Base-by-base conservation (phyloP, 1,284 basidiomycete species). In the Volvariella volvacea region DNA sequence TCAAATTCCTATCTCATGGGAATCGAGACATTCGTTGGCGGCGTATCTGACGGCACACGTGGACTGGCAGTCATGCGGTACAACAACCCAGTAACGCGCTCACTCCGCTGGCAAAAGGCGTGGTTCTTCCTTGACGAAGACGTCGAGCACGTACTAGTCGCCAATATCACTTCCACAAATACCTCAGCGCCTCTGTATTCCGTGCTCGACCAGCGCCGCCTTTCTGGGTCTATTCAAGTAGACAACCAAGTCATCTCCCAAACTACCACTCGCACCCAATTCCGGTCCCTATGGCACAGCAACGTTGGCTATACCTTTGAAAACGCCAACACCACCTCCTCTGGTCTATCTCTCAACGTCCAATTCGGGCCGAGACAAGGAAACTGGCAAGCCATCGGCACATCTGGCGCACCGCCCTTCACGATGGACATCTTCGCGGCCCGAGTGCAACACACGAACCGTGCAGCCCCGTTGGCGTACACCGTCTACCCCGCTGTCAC, bases 61-160 rank as follows among this genome's bases (percentile, higher is more conserved):
- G 80, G 80, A 4, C 60, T 72, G 2, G 72, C 71, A 0, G 77
- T 67, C 6, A 80, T 82, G 79, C 66, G 68, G 25, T 81, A 75
- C 59, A 71, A 66, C 12, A 83, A 80, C 57, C 80, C 81, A 0
- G 48, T 60, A 22, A 80, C 80, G 4, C 57, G 61, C 12, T 53
- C 70, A 9, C 55, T 84, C 30, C 61, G 61, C 40, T 85, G 74
- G 70, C 74, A 75, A 52, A 84, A 83, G 59, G 71, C 75, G 0
- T 82, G 76, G 76, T 82, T 83, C 67, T 83, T 78, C 70, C 67
- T 87, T 51, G 70, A 76, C 43, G 64, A 73, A 50, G 73, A 78
- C 52, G 65, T 77, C 22, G 72, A 80, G 56, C 70, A 73, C 51
- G 76, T 84, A 52, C 76, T 78, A 65, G 59, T 82, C 42, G 65